phyloP scores from a whole-genome alignment of 495 filamentous ascomycete species.

The Thermochaetoides thermophila region DNA sequence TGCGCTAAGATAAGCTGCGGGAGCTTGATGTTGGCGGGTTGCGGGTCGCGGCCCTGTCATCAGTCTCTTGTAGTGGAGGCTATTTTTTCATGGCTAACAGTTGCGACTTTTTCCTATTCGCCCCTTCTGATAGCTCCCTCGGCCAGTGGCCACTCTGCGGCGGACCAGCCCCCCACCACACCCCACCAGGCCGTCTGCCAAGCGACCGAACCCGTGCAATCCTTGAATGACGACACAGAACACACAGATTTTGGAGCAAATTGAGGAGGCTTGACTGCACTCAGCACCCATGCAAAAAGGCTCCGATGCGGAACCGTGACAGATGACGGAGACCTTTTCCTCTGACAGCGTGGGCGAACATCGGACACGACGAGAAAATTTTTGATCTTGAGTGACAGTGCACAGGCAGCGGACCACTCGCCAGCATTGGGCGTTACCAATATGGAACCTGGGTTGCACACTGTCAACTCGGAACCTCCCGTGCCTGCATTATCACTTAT shows the following conservation, averaged over 20 bases:
- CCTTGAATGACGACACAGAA: conserved; percentile 8
- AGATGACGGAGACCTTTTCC: conserved; percentile 8
- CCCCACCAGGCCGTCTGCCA: conserved; percentile 2
- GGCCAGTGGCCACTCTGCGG: conserved; percentile 1
- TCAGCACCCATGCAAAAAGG: conserved; percentile 1
- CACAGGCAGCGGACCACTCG: no score
- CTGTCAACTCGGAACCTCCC: no score
- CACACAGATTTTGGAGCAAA: no score
- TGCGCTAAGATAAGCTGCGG: conserved; percentile 9
- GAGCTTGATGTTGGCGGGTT: conserved; percentile 6
- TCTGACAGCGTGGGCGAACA: no score
- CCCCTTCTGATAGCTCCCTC: background rate
- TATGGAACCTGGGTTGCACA: no score
- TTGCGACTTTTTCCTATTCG: conserved; percentile 9
- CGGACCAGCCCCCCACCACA: conserved; percentile 2
- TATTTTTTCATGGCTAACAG: conserved; percentile 4
- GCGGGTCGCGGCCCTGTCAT: conserved; percentile 3
- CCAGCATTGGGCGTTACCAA: no score
- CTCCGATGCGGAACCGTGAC: background rate
- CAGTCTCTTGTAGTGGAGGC: no score
- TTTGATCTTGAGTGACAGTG: no score
- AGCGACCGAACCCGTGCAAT: background rate
- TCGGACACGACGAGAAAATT: no score
- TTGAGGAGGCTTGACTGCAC: conserved; percentile 1
- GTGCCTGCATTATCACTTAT: no score